These are phyloP conservation scores for Microdochium bolleyi DNA, from an alignment of 2,329 filamentous ascomycete species.

Conservation along the genomic window DNA sequence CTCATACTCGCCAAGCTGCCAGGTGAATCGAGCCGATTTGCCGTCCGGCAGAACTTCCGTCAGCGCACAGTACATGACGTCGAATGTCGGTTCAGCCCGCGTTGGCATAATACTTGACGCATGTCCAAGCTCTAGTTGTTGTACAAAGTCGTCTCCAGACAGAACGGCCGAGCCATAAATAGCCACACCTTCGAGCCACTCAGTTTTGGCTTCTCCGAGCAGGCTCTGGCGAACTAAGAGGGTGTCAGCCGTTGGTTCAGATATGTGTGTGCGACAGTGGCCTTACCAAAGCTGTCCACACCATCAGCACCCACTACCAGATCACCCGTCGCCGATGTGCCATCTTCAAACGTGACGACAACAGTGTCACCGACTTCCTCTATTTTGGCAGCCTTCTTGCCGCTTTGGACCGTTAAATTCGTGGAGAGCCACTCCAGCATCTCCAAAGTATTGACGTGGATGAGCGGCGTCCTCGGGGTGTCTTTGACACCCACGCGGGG, in stretches of 20 bases:
- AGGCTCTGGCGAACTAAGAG: neutral
- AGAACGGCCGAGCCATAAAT: neutral
- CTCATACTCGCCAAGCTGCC: conserved; percentile 11
- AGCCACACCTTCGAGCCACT: neutral
- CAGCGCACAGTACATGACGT: conserved; percentile 14
- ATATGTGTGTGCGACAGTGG: neutral
- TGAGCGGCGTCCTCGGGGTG: neutral
- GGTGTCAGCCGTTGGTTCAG: neutral
- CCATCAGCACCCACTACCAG: conserved; percentile 1
- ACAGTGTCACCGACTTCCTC: neutral
- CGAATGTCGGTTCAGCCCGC: conserved; percentile 8
- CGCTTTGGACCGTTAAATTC: neutral
- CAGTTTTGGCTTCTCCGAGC: neutral
- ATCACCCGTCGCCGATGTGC: neutral
- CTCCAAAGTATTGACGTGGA: neutral
- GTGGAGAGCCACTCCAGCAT: neutral
- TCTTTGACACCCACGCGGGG: neutral
- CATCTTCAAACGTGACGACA: neutral
- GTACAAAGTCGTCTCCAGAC: neutral
- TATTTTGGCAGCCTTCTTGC: neutral
- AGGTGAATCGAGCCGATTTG: conserved; percentile 16
- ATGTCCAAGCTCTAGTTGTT: neutral
- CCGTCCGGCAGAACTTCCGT: conserved; percentile 10
- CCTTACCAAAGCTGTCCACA: neutral
- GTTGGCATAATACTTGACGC: neutral